Conservation (phyloP, 305 asterid genomes). For the Stenogyne calaminthoides region DNA sequence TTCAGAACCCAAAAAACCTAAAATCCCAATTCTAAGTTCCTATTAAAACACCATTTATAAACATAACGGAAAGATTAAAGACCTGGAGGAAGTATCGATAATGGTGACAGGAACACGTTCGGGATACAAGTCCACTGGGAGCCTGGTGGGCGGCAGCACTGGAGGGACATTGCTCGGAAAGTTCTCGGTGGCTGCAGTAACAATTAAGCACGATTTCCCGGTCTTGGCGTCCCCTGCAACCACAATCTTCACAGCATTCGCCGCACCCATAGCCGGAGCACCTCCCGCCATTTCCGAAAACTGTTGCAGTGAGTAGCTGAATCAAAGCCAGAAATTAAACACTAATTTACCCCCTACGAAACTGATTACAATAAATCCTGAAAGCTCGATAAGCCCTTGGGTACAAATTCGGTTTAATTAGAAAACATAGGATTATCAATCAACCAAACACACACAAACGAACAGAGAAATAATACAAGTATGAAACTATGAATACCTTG, state of each 20-base stretch:
- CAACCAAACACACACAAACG: neutral
- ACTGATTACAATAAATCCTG: conserved; percentile 19
- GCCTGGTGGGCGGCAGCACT: conserved; percentile 85
- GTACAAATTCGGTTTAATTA: conserved; percentile 1
- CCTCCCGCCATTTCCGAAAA: conserved; percentile 71
- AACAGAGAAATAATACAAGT: neutral
- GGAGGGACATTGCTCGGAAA: conserved; percentile 79
- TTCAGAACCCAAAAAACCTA: conserved; percentile 1
- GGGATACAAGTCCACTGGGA: conserved; percentile 86
- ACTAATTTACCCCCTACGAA: neutral
- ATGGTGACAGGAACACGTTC: conserved; percentile 91
- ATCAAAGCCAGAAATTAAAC: conserved; percentile 29
- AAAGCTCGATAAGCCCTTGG: conserved; percentile 25
- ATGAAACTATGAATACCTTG: conserved; percentile 42
- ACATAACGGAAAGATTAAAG: conserved; percentile 15
- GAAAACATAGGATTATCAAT: neutral
- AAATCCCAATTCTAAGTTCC: conserved; percentile 2
- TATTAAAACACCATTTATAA: neutral
- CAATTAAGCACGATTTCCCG: conserved; percentile 89
- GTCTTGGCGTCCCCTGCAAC: conserved; percentile 93
- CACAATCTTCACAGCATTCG: conserved; percentile 65
- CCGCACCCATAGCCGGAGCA: conserved; percentile 52
- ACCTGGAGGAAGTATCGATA: conserved; percentile 95
- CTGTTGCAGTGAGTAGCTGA: conserved; percentile 25
- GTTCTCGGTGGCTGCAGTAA: conserved; percentile 78